Conservation (phyloP, 768 basidiomycete genomes). For the Cystobasidium tubakii region DNA sequence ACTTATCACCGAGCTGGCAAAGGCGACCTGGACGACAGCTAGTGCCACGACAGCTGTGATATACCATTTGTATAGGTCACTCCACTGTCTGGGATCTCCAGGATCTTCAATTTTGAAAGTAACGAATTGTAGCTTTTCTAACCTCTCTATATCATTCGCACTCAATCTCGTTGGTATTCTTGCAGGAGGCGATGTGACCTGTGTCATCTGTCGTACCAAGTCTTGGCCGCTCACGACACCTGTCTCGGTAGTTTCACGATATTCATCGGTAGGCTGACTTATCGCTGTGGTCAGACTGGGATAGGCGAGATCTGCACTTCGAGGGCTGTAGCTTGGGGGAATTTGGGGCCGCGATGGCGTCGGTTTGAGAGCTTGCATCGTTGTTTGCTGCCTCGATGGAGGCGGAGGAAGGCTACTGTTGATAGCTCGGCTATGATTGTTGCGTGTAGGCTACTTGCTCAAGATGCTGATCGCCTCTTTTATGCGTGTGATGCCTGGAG, state of each 20-base stretch:
- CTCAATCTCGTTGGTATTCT: background rate
- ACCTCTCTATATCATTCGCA: background rate
- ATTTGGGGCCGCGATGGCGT: background rate
- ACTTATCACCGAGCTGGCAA: conserved; percentile 42
- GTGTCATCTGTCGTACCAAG: background rate
- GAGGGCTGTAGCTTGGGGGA: background rate
- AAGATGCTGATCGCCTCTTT: no score
- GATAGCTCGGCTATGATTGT: no score
- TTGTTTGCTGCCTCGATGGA: background rate
- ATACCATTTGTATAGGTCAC: conserved; percentile 25
- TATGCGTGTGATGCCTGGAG: no score
- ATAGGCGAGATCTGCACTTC: background rate
- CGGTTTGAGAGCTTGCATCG: background rate
- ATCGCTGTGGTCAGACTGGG: background rate
- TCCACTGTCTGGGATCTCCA: conserved; percentile 44
- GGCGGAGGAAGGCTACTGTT: no score
- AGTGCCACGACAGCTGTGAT: conserved; percentile 42
- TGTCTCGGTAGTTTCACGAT: background rate
- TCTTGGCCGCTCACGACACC: background rate
- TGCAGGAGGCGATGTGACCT: background rate
- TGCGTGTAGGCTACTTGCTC: no score
- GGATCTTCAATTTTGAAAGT: conserved; percentile 41
- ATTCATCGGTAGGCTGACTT: background rate
- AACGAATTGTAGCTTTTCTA: conserved; percentile 42
- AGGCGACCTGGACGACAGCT: conserved; percentile 42